Base-by-base conservation (phyloP, 2,329 filamentous ascomycete species). In the Monilinia vaccinii-corymbosi region DNA sequence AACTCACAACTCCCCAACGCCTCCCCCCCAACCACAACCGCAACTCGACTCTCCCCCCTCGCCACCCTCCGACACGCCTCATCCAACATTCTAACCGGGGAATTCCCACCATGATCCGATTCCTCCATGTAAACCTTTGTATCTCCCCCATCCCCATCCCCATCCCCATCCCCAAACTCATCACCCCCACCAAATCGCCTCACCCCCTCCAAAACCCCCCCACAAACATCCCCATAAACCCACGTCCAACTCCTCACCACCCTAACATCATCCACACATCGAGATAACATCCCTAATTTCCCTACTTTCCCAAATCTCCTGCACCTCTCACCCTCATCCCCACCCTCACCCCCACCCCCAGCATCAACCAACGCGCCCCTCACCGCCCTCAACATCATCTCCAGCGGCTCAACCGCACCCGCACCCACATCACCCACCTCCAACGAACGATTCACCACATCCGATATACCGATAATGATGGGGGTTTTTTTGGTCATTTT, bases 21-120 rank as follows among this genome's bases (percentile, higher is more conserved):
- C 68, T 88, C 85, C 11, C 83, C 85, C 2, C 85, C 85, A 1
- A 81, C 79, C 1, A 88, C 70, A 42, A 88, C 70, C 0, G 82
- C 82, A 7, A 87, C 76, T 18, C 76, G 82, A 11, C 71, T 78
- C 57, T 84, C 73, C 1, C 82, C 78, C 25, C 69, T 71, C 0
- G 81, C 75, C 16, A 88, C 77, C 32, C 82, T 75, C 21, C 79
- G 73, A 1, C 84, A 83, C 0, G 84, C 84, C 57, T 84, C 80
- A 62, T 88, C 85, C n/a, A 87, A 76, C 11, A 87, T 68, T 61
- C 79, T 77, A 0, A 78, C 84, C 0, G 85, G 84, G 36, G 84
- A 79, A 64, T 87, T 82, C 0, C 58, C 58, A 4, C 51, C 45
- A 36, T 60, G 49, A 7, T 56, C 51, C 2, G 25, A 31, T 36